Percentiles rank a stretch among this genome's conserved stretches.
Evolutionary conservation across 2,329 filamentous ascomycete genomes (phyloP).

Genomic region (Botrytis sinoallii): DNA sequence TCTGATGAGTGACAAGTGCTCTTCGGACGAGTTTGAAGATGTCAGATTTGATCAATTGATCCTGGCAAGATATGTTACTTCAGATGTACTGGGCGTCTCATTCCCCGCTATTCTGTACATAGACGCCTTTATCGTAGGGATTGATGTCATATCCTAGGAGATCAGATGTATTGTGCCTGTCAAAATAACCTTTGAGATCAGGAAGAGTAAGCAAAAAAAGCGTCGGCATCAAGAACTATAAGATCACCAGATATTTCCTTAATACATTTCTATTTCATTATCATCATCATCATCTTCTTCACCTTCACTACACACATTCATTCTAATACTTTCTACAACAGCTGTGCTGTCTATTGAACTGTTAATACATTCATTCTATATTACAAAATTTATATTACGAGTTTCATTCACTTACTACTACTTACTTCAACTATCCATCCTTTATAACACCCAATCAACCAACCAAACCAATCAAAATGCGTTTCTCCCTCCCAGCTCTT

Average conservation of each 20-base stretch:
- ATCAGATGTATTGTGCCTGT: not conserved
- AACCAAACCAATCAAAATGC: conserved; percentile 33
- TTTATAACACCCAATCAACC: conserved; percentile 6
- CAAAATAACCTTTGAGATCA: not conserved
- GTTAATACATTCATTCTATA: conserved; percentile 28
- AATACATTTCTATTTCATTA: conserved; percentile 28
- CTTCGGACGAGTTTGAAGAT: not conserved
- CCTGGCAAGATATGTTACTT: not conserved
- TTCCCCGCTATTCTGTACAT: not conserved
- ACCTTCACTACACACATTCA: conserved; percentile 3
- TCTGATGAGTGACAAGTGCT: not conserved
- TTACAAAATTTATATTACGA: conserved; percentile 19
- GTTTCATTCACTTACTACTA: not conserved
- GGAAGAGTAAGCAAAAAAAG: not conserved
- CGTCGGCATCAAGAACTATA: conserved; percentile 17
- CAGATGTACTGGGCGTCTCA: conserved; percentile 5
- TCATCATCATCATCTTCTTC: not conserved
- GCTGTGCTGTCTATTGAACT: conserved; percentile 34
- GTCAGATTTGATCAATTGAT: not conserved
- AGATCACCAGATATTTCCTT: conserved; percentile 27
- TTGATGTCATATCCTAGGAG: not conserved
- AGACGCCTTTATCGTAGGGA: not conserved
- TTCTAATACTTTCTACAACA: conserved; percentile 26
- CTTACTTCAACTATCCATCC: not conserved
- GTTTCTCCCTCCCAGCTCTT: conserved; percentile 38